These are phyloP conservation scores for Pestalotiopsis sp. DNA, from an alignment of 2,329 filamentous ascomycete species.

Conservation along the genomic window DNA sequence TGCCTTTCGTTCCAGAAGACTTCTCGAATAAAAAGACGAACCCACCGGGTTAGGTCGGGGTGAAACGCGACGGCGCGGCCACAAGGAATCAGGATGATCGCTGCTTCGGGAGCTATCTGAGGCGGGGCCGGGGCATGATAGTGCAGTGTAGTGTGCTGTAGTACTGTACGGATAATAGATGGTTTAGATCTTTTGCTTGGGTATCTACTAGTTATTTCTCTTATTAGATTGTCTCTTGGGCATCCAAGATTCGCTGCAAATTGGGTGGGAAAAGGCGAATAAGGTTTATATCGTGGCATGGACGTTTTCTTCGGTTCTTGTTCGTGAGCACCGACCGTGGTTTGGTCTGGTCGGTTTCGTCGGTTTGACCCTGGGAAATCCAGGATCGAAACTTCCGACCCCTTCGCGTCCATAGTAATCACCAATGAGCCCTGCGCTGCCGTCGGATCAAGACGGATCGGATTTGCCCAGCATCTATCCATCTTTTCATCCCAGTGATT, in stretches of 20 bases:
- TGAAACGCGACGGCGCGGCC: constrained; percentile 4
- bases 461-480: too few relatives aligned
- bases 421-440: too few relatives aligned
- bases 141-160: neutral
- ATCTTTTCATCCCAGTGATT: too few relatives aligned
- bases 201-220: too few relatives aligned
- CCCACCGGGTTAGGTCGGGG: neutral
- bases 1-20: neutral
- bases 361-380: too few relatives aligned
- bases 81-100: neutral
- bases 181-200: neutral
- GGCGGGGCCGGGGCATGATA: neutral
- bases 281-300: neutral
- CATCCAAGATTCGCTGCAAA: neutral
- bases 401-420: too few relatives aligned
- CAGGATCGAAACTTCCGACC: too few relatives aligned
- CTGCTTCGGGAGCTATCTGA: neutral
- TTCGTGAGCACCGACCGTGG: too few relatives aligned
- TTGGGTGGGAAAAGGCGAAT: neutral
- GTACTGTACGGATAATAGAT: neutral
- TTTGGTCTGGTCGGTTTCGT: too few relatives aligned
- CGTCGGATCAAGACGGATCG: too few relatives aligned
- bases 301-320: too few relatives aligned
- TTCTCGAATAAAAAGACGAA: constrained; percentile 3
- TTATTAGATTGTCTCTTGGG: too few relatives aligned